A percentile compares a stretch with the other conserved stretches of the same genome.
phyloP scores from a whole-genome alignment of 768 basidiomycete species.

The Lyophyllum shimeji region DNA sequence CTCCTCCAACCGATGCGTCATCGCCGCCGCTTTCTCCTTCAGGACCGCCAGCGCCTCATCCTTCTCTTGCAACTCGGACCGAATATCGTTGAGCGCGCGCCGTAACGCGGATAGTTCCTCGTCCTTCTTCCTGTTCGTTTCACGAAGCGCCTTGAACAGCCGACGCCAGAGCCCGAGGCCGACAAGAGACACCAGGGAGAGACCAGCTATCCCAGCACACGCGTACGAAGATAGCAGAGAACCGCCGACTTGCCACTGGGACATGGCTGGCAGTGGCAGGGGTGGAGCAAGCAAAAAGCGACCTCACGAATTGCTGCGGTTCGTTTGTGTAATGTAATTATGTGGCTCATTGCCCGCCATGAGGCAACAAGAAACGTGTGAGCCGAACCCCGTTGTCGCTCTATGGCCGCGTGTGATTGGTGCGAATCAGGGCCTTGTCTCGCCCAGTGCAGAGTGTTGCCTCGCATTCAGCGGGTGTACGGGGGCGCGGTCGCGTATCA shows the following conservation, averaged over 20 bases:
- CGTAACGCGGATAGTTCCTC: conserved; percentile 17
- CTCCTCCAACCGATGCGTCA: conserved; percentile 15
- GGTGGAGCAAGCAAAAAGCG: conserved; percentile 12
- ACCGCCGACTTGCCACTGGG: conserved; percentile 3
- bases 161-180: conserved; percentile 28
- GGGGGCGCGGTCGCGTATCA: not conserved
- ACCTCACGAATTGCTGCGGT: conserved; percentile 9
- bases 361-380: conserved; percentile 34
- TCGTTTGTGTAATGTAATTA: no score
- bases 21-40: conserved; percentile 15
- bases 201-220: conserved; percentile 28
- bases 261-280: no score
- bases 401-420: conserved; percentile 20
- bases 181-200: conserved; percentile 28
- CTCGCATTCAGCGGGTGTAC: not conserved
- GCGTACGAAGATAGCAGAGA: conserved; percentile 17
- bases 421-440: conserved; percentile 16
- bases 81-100: conserved; percentile 14
- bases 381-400: conserved; percentile 13
- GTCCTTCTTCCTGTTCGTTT: not conserved
- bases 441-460: not conserved
- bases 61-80: conserved; percentile 11
- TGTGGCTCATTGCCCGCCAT: conserved; percentile 22
- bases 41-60: conserved; percentile 17
- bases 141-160: conserved; percentile 2